These are phyloP conservation scores for Coemansia sp. DNA, from an alignment of 192 early-diverging fungal species.

Conservation along the genomic window DNA sequence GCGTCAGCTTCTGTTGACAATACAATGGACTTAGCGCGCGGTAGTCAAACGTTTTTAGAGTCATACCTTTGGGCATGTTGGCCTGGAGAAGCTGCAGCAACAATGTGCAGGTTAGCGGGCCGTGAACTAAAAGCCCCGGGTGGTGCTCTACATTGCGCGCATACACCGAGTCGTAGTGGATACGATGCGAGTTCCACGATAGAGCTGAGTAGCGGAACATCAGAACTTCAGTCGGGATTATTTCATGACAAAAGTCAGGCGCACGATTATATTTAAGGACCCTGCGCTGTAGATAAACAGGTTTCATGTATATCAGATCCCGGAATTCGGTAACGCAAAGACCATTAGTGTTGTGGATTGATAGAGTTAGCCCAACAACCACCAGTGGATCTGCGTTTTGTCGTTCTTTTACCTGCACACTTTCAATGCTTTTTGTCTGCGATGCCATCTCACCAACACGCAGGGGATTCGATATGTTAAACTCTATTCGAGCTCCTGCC, in stretches of 20 bases:
- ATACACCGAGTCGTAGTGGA: slow-evolving; percentile 82
- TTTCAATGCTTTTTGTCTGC: slow-evolving; percentile 59
- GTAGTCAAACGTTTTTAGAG: slow-evolving; percentile 66
- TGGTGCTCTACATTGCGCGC: slow-evolving; percentile 67
- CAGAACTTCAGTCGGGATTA: slow-evolving; percentile 67
- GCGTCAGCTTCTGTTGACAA: slow-evolving; percentile 58
- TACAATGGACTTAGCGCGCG: slow-evolving; percentile 68
- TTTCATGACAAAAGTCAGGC: slow-evolving; percentile 61
- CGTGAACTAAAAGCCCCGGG: slow-evolving; percentile 72
- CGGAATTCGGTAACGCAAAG: slow-evolving; percentile 65
- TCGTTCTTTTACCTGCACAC: slow-evolving; percentile 58
- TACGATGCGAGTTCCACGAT: slow-evolving; percentile 86
- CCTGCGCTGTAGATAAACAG: slow-evolving; percentile 26
- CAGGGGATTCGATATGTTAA: slow-evolving; percentile 60
- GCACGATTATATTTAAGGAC: slow-evolving; percentile 44
- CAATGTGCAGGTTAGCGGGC: slow-evolving; percentile 75
- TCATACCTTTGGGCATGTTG: slow-evolving; percentile 39
- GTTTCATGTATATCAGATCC: slow-evolving; percentile 66
- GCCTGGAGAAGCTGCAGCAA: slow-evolving; percentile 66
- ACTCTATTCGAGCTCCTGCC: slow-evolving; percentile 76
- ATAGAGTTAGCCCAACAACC: slow-evolving; percentile 68
- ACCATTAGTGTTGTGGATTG: slow-evolving; percentile 62
- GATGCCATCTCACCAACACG: slow-evolving; percentile 62
- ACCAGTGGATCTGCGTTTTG: slow-evolving; percentile 59
- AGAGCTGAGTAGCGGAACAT: slow-evolving; percentile 87